Evolutionary conservation across 257 asterid genomes (phyloP).

Genomic region (Rhazya stricta): DNA sequence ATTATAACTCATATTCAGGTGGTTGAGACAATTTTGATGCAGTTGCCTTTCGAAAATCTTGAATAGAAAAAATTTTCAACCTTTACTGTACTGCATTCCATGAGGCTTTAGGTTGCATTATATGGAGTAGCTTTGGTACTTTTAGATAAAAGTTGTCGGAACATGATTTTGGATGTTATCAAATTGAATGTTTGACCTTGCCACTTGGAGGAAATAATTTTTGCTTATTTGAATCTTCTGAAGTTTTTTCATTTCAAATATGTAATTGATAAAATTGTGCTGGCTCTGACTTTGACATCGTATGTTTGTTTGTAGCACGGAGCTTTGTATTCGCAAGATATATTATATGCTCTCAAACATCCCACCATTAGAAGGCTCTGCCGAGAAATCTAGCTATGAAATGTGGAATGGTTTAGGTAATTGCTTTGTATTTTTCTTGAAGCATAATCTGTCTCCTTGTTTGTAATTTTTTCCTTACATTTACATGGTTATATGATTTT

Average conservation of each 20-base stretch:
- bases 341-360: constrained; percentile 50
- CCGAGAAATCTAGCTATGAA: constrained; percentile 35
- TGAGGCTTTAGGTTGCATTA: not conserved
- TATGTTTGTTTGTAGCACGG: constrained; percentile 46
- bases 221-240: not conserved
- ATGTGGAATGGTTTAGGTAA: constrained; percentile 76
- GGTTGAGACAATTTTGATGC: not conserved
- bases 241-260: not conserved
- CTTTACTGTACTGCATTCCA: not conserved
- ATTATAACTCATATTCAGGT: not conserved
- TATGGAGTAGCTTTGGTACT: not conserved
- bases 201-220: not conserved
- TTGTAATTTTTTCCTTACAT: not conserved
- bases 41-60: not conserved
- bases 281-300: not conserved
- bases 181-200: not conserved
- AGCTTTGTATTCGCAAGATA: constrained; percentile 60
- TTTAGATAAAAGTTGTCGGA: not conserved
- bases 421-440: constrained; percentile 9
- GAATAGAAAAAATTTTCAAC: not conserved
- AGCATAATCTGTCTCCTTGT: constrained; percentile 5
- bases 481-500: not conserved
- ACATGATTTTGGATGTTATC: not conserved
- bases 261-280: not conserved
- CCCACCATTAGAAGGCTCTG: constrained; percentile 45